Evolutionary conservation across 2,329 filamentous ascomycete genomes (phyloP), one percentile per base, ranked within the genome.

Genomic region (Xylaria sp.): DNA sequence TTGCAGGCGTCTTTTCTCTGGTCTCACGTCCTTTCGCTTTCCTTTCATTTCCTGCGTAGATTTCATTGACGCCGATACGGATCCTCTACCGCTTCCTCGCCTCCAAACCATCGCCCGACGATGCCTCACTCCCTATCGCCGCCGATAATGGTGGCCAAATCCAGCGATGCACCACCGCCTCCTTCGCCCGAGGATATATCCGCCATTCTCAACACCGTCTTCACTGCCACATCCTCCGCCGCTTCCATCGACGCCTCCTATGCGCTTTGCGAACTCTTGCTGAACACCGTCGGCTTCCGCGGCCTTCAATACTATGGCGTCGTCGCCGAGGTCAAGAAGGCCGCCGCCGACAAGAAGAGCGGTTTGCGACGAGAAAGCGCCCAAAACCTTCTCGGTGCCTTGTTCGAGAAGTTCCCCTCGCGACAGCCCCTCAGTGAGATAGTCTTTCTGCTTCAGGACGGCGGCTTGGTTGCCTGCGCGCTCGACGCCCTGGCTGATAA

Each of bases 311-410:
- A 83, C 58, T 89, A 89, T 76, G 86, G 86, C 72, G 78, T 90
- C 73, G 76, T 89, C 34, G 80, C 83, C 75, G 86, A 88, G 78
- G 73, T 89, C 71, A 88, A 85, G 78, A 89, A 97, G 86, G 93
- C 93, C 46, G 94, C 95, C 3, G 84, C 86, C 75, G 94, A 98
- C 84, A 99, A 98, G 90, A 99, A 99, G 87, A 94, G 91, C 81
- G 92, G 91, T 18, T 87, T 91, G 48, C 89, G 89, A 75, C 89
- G 95, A 76, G 96, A 99, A 84, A 94, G 94, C 78, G 92, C 94
- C 73, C 97, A 98, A 89, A 97, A 98, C 81, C 91, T 97, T 51
- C 87, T 98, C 28, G 96, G 97, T 66, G 95, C 97, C 64, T 85
- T 99, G 56, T 95, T 98, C 77, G 96, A 99, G 85, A 90, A 92